Evolutionary conservation across 768 basidiomycete species (phyloP), one percentile per base, ranked within the genome.

Genomic region (Lactifluus echinatus): DNA sequence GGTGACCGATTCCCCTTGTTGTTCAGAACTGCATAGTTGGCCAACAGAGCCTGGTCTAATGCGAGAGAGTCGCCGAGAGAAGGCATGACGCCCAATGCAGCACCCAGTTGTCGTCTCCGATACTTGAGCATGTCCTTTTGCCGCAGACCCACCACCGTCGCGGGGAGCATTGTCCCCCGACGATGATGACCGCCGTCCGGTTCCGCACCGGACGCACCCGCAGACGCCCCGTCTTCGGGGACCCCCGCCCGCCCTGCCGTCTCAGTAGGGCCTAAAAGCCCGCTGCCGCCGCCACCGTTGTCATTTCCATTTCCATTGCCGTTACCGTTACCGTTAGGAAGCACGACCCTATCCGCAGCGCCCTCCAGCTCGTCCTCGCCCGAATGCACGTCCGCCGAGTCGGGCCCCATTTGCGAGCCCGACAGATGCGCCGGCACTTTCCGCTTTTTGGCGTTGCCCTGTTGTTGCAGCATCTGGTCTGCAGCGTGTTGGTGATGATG

Each of bases 401-500:
- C 77, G 43, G 75, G 76, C 53, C 76, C 75, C 43, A 68, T 72
- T 44, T 67, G 69, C 37, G 71, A 68, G 50, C 73, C 71, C 15
- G 74, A 68, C 53, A 73, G 66, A 68, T 87, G 84, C 36, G 81
- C 79, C 0, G 90, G 89, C 2, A 92, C 89, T 68, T 92, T 92
- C 47, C 89, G 77, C 73, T 92, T 92, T 80, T 92, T 92, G 47
- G 87, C 86, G 65, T 92, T 92, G 8, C 84, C 85, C 3, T 83
- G 87, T 61, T 89, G 88, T 59, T 79, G 83, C 29, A 84, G 83
- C 29, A 84, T 70, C 64, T 86, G 84, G 67, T 89, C 85, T 15
- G 76, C 66, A n/a, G n/a, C n/a, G n/a, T 8, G 55, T 5, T 31
- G 31, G 31, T 31, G 31, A 10, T 5, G 31, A 10, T 31, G 31